Percentiles rank a stretch among this genome's conserved stretches.
phyloP scores from a whole-genome alignment of 352 stramenopile genomes.

The Phytophthora ohioensis region DNA sequence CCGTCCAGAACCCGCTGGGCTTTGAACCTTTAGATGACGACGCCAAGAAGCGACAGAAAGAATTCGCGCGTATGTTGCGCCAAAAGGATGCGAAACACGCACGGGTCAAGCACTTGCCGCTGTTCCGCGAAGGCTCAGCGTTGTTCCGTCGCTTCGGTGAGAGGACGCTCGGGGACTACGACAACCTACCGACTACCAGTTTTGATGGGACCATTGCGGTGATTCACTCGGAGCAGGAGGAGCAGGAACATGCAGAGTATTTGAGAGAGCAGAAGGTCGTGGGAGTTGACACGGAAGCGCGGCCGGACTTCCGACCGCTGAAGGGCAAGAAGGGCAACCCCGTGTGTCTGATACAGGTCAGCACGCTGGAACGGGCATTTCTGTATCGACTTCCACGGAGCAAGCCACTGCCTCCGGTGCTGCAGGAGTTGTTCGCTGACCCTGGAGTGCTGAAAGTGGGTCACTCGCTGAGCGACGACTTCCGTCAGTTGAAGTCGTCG shows the following conservation, averaged over 20 bases:
- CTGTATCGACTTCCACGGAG: slow-evolving; percentile 74
- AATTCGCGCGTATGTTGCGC: slow-evolving; percentile 66
- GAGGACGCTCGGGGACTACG: slow-evolving; percentile 61
- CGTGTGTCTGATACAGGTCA: slow-evolving; percentile 82
- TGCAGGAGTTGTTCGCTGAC: slow-evolving; percentile 69
- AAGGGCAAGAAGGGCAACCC: slow-evolving; percentile 65
- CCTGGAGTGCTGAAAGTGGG: slow-evolving; percentile 77
- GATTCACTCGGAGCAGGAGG: slow-evolving; percentile 71
- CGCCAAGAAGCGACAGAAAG: slow-evolving; percentile 30
- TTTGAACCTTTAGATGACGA: not conserved
- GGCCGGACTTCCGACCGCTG: slow-evolving; percentile 63
- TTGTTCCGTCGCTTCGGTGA: slow-evolving; percentile 59
- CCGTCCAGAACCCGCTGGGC: not conserved
- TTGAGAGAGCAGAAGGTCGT: slow-evolving; percentile 61
- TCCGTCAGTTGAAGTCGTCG: slow-evolving; percentile 64
- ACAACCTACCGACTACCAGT: slow-evolving; percentile 50
- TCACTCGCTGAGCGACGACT: slow-evolving; percentile 82
- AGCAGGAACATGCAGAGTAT: slow-evolving; percentile 57
- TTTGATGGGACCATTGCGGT: slow-evolving; percentile 70
- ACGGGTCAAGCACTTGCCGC: slow-evolving; percentile 67
- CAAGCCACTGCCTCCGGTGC: slow-evolving; percentile 57
- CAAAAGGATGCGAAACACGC: slow-evolving; percentile 61
- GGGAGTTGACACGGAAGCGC: slow-evolving; percentile 85
- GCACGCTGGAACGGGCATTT: slow-evolving; percentile 78
- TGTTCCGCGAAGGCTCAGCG: slow-evolving; percentile 70